Evolutionary conservation across 1,284 basidiomycete genomes (phyloP).

Genomic region (Schizophyllum commune): DNA sequence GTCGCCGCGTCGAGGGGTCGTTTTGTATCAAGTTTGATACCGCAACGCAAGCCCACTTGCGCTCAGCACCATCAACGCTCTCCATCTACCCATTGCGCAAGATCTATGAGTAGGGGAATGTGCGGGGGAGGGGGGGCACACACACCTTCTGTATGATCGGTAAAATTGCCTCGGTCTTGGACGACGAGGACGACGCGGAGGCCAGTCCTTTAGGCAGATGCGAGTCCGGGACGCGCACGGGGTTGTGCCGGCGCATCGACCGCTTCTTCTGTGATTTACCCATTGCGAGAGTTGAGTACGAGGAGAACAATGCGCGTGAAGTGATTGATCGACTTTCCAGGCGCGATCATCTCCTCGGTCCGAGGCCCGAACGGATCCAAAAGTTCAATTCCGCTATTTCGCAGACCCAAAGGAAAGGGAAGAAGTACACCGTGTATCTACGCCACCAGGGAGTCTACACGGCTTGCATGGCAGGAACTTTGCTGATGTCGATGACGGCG

Average conservation of each 20-base stretch:
- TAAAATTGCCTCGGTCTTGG: constrained; percentile 70
- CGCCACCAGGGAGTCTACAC: neutral
- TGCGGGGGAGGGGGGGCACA: neutral
- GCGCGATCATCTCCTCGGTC: neutral
- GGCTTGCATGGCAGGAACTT: neutral
- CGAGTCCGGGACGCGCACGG: constrained; percentile 84
- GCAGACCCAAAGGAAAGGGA: too few species aligned
- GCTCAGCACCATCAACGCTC: constrained; percentile 66
- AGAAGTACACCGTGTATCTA: neutral
- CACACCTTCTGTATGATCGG: constrained; percentile 82
- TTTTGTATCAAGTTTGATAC: constrained; percentile 16
- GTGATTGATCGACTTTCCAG: neutral
- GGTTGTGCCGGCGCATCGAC: constrained; percentile 78
- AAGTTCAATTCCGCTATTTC: too few species aligned
- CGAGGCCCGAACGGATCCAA: neutral
- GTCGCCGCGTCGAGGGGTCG: constrained; percentile 71
- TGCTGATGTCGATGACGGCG: constrained; percentile 39
- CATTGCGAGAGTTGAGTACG: constrained; percentile 37
- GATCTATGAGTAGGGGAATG: neutral
- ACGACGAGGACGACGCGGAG: constrained; percentile 59
- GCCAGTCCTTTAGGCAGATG: constrained; percentile 77
- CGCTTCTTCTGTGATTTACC: constrained; percentile 86
- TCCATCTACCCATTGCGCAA: constrained; percentile 45
- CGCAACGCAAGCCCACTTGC: constrained; percentile 87
- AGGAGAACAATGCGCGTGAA: neutral